These are phyloP conservation scores for Podospora pseudocomata DNA, from an alignment of 495 filamentous ascomycete genomes.

Conservation along the genomic window DNA sequence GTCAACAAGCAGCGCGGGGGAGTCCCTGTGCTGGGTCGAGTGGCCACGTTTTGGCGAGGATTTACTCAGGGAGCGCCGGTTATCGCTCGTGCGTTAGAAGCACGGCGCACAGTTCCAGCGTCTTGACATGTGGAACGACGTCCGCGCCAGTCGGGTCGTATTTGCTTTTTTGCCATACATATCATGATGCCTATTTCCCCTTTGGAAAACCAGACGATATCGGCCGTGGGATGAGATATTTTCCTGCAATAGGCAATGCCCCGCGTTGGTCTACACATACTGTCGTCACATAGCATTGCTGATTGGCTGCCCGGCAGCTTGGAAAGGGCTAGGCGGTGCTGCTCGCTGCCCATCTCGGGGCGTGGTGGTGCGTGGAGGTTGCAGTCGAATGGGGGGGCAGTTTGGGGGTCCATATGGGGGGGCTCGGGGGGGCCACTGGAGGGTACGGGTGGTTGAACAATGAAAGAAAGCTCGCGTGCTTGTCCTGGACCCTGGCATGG, in stretches of 20 bases:
- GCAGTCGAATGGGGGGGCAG: slow-evolving; percentile 5
- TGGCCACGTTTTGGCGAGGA: slow-evolving; percentile 25
- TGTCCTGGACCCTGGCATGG: neutral
- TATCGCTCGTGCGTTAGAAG: slow-evolving; percentile 19
- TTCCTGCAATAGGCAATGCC: slow-evolving; percentile 3
- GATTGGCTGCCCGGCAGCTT: slow-evolving; percentile 5
- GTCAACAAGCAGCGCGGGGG: slow-evolving; percentile 12
- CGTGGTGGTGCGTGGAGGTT: slow-evolving; percentile 4
- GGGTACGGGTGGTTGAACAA: too few species aligned
- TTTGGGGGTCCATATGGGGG: neutral
- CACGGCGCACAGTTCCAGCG: slow-evolving; percentile 15
- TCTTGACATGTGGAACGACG: slow-evolving; percentile 5
- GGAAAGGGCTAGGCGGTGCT: slow-evolving; percentile 9
- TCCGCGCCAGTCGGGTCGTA: slow-evolving; percentile 11
- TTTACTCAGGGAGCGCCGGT: slow-evolving; percentile 20
- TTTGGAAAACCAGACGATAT: slow-evolving; percentile 6
- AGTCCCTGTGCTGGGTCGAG: slow-evolving; percentile 19
- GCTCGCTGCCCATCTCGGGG: slow-evolving; percentile 1
- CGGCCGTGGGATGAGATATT: slow-evolving; percentile 12
- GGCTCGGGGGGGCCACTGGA: neutral
- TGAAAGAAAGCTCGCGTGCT: slow-evolving; percentile 4
- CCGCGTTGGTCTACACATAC: neutral
- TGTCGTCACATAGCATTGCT: neutral
- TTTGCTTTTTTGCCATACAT: slow-evolving; percentile 14
- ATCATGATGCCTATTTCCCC: slow-evolving; percentile 6